phyloP scores from a whole-genome alignment of 192 early-diverging fungal species.

The Entomortierella parvispora region DNA sequence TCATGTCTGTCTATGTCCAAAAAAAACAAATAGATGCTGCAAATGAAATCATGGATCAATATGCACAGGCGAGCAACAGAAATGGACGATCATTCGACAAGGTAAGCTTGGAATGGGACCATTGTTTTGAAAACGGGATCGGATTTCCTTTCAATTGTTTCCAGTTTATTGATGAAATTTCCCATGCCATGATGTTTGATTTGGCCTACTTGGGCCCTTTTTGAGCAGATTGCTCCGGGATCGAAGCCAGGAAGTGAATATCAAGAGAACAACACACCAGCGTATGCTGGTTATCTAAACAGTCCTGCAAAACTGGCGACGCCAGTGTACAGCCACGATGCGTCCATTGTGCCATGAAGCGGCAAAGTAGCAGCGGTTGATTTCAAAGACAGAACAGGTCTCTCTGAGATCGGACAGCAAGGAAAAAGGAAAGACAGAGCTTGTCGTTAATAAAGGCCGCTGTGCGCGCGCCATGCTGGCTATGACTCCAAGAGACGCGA shows the following conservation, averaged over 20 bases:
- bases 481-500: too few species aligned
- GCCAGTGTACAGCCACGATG: conserved; percentile 39
- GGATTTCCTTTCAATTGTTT: background rate
- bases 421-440: too few species aligned
- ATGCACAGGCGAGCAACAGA: conserved; percentile 22
- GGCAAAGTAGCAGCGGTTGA: background rate
- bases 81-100: conserved; percentile 40
- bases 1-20: too few species aligned
- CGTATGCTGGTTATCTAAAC: conserved; percentile 43
- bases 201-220: background rate
- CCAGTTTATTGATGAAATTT: background rate
- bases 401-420: too few species aligned
- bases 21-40: conserved; percentile 49
- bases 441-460: too few species aligned
- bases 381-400: too few species aligned
- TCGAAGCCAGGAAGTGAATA: conserved; percentile 49
- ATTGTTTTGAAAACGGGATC: background rate
- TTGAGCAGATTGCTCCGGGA: conserved; percentile 31
- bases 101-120: conserved; percentile 6
- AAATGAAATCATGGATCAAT: conserved; percentile 46
- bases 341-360: conserved; percentile 19
- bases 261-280: conserved; percentile 46
- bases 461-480: too few species aligned
- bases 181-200: background rate
- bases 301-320: conserved; percentile 48